Evolutionary conservation across 768 basidiomycete genomes (phyloP).

Genomic region (Tylopilus rubrobrunneus): DNA sequence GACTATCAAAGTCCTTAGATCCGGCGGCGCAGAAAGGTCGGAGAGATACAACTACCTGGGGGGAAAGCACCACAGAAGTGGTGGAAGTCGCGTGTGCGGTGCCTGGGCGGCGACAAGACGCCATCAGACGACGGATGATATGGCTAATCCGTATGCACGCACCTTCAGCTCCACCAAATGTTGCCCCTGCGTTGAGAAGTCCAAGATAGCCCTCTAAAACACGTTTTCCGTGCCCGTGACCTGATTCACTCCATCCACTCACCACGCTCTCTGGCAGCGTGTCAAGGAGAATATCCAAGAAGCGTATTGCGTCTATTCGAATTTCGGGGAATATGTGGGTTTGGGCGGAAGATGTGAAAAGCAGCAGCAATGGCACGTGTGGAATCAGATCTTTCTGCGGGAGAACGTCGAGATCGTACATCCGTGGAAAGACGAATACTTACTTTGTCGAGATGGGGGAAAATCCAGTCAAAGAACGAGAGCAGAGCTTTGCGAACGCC

Average conservation of each 20-base stretch:
- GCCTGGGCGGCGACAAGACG: constrained; percentile 12
- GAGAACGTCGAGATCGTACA: constrained; percentile 7
- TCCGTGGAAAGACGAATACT: constrained; percentile 8
- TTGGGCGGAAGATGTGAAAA: constrained; percentile 87
- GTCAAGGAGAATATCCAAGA: constrained; percentile 72
- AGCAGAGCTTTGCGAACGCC: constrained; percentile 71
- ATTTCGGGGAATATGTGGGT: constrained; percentile 96
- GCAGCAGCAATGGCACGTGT: constrained; percentile 69
- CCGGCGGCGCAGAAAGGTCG: not conserved
- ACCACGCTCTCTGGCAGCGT: constrained; percentile 64
- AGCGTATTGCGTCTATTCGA: constrained; percentile 81
- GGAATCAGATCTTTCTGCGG: constrained; percentile 66
- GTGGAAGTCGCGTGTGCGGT: constrained; percentile 50
- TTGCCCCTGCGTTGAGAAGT: constrained; percentile 67
- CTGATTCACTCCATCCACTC: constrained; percentile 60
- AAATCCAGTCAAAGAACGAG: constrained; percentile 67
- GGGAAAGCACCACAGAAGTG: constrained; percentile 61
- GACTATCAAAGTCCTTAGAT: constrained; percentile 46
- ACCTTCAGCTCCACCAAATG: constrained; percentile 58
- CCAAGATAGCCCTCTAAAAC: constrained; percentile 78
- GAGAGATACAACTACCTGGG: constrained; percentile 41
- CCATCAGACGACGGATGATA: not conserved
- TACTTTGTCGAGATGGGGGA: constrained; percentile 61
- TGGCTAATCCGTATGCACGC: constrained; percentile 4
- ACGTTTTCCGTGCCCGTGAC: constrained; percentile 52